Percentiles rank a stretch among this genome's conserved stretches.
These are phyloP conservation scores for Phytophthora pluvialis DNA, from an alignment of 352 stramenopile genomes.

Conservation along the genomic window DNA sequence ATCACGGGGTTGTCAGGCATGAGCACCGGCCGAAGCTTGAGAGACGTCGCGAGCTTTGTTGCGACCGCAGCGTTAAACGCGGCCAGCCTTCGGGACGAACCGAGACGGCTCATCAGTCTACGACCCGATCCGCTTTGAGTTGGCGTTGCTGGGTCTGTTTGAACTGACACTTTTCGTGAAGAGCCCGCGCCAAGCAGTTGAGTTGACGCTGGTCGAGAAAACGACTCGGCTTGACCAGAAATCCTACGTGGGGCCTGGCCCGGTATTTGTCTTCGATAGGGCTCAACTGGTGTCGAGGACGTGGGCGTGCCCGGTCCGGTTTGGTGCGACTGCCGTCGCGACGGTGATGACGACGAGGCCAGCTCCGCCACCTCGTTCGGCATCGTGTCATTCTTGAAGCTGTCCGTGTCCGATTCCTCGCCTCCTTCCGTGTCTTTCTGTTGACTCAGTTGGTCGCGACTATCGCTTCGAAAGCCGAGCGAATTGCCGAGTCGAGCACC, in stretches of 20 bases:
- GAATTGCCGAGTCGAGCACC: conserved; percentile 18
- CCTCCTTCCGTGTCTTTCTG: conserved; percentile 18
- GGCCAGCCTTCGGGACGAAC: conserved; percentile 25
- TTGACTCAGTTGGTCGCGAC: conserved; percentile 22
- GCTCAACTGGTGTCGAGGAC: conserved; percentile 11
- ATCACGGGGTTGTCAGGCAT: conserved; percentile 32
- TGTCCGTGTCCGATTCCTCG: conserved; percentile 34
- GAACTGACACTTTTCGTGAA: conserved; percentile 20
- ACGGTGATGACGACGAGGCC: conserved; percentile 3
- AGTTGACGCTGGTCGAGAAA: conserved; percentile 7
- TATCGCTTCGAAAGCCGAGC: conserved; percentile 26
- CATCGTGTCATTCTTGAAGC: conserved; percentile 22
- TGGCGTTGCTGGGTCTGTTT: conserved; percentile 3
- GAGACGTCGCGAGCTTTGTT: conserved; percentile 12
- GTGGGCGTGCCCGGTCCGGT: conserved; percentile 1
- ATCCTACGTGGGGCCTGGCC: conserved; percentile 5
- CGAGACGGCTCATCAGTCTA: conserved; percentile 12
- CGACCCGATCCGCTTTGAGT: not conserved
- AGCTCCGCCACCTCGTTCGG: conserved; percentile 16
- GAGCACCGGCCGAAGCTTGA: conserved; percentile 23
- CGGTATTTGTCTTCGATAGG: conserved; percentile 5
- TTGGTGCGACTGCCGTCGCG: conserved; percentile 19
- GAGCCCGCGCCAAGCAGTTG: conserved; percentile 4
- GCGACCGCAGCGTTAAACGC: conserved; percentile 22
- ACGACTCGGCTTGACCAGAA: conserved; percentile 10